phyloP scores from a whole-genome alignment of 495 filamentous ascomycete species.

The Chaetomidium leptoderma region DNA sequence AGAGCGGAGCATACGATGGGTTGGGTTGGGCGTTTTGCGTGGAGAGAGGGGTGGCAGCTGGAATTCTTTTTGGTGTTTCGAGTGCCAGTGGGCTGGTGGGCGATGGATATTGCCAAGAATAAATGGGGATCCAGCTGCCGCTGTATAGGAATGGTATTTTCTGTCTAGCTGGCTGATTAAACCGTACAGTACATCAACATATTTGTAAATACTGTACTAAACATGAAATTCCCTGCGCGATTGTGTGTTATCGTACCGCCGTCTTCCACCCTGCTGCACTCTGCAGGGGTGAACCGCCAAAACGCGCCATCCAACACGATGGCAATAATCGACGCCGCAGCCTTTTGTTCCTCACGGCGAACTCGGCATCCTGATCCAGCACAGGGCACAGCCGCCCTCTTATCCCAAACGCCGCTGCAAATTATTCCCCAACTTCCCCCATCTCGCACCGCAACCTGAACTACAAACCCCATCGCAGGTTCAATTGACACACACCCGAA shows the following conservation, averaged over 20 bases:
- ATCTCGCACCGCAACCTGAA: background rate
- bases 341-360: background rate
- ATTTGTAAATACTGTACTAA: no score
- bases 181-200: no score
- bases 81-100: no score
- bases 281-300: background rate
- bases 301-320: constrained; percentile 14
- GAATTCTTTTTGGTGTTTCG: background rate
- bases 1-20: constrained; percentile 24
- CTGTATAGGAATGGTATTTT: no score
- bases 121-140: no score
- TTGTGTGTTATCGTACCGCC: background rate
- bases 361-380: background rate
- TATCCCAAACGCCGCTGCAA: constrained; percentile 4
- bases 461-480: background rate
- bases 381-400: background rate
- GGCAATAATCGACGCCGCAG: constrained; percentile 10
- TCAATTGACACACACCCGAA: constrained; percentile 11
- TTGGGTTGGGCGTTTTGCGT: background rate
- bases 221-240: background rate
- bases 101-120: no score
- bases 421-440: background rate
- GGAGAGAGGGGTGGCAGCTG: background rate
- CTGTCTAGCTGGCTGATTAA: no score
- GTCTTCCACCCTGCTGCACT: no score